Percentiles rank a stretch among this genome's conserved stretches.
phyloP scores from a whole-genome alignment of 116 monocot species.

The Papilionanthe hybrid region DNA sequence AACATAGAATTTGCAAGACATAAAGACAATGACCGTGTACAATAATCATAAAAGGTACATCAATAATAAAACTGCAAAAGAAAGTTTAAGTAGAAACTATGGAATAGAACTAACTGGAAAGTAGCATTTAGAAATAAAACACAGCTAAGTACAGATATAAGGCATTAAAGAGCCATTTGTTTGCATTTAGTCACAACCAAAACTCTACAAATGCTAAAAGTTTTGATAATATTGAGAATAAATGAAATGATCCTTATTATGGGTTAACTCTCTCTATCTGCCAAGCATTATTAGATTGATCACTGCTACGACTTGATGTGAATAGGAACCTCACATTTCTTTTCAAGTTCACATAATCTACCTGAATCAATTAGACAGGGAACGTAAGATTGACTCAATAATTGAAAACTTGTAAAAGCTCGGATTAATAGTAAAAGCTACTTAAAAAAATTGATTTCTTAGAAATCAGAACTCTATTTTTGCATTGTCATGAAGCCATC shows the following conservation, averaged over 20 bases:
- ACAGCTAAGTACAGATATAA: not conserved
- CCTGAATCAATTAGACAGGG: slow-evolving; percentile 27
- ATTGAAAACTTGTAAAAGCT: not conserved
- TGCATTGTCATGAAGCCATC: not conserved
- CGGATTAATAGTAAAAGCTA: too few relatives aligned
- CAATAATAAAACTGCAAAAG: too few relatives aligned
- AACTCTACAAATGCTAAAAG: not conserved
- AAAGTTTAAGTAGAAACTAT: not conserved
- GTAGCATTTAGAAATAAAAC: not conserved
- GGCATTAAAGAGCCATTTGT: not conserved
- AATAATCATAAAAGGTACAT: too few relatives aligned
- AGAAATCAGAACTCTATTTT: not conserved
- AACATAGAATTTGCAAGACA: too few relatives aligned
- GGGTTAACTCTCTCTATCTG: slow-evolving; percentile 54
- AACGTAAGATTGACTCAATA: not conserved
- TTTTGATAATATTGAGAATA: not conserved
- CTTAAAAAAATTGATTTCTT: too few relatives aligned
- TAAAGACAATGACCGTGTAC: too few relatives aligned
- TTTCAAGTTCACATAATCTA: slow-evolving; percentile 91
- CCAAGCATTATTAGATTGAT: slow-evolving; percentile 45
- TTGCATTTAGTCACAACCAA: not conserved
- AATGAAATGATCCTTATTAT: slow-evolving; percentile 7
- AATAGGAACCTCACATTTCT: slow-evolving; percentile 74
- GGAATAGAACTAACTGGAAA: not conserved
- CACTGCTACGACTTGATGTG: slow-evolving; percentile 20